Conservation (phyloP, 1,284 basidiomycete genomes). For the Vanrija sp. region DNA sequence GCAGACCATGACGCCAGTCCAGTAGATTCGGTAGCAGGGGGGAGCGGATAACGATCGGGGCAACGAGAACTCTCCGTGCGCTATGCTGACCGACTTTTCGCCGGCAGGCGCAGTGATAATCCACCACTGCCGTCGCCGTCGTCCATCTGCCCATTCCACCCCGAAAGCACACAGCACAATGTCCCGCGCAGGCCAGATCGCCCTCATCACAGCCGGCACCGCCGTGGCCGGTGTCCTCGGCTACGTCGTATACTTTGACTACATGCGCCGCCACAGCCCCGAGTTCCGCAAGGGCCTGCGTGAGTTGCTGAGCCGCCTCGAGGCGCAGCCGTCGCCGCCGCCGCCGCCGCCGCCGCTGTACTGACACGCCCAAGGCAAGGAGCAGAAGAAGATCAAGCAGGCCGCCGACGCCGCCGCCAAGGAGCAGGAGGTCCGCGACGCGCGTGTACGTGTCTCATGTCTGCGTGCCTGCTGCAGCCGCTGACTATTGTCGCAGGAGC, state of each 20-base stretch:
- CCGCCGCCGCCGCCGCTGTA: background rate
- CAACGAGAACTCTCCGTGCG: background rate
- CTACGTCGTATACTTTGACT: slow-evolving; percentile 91
- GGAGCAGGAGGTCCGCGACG: slow-evolving; percentile 31
- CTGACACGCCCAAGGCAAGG: slow-evolving; percentile 61
- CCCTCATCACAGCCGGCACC: slow-evolving; percentile 61
- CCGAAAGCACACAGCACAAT: slow-evolving; percentile 19
- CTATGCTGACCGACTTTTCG: background rate
- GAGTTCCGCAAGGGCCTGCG: slow-evolving; percentile 85
- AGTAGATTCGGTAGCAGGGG: background rate
- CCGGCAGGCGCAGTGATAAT: background rate
- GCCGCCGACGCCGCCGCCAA: slow-evolving; percentile 59
- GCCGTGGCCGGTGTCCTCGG: slow-evolving; percentile 62
- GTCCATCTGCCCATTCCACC: background rate
- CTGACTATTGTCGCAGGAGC: slow-evolving; percentile 3
- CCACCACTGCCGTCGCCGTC: background rate
- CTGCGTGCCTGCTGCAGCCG: background rate
- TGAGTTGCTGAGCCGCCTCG: slow-evolving; percentile 55
- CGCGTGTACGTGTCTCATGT: slow-evolving; percentile 13
- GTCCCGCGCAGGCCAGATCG: slow-evolving; percentile 52
- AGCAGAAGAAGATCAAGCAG: slow-evolving; percentile 71
- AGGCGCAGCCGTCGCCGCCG: background rate
- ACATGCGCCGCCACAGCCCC: slow-evolving; percentile 82
- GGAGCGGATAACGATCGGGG: background rate
- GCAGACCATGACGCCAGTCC: background rate